Conservation (phyloP, 2,329 filamentous ascomycete genomes). For the Endothia cerciana region DNA sequence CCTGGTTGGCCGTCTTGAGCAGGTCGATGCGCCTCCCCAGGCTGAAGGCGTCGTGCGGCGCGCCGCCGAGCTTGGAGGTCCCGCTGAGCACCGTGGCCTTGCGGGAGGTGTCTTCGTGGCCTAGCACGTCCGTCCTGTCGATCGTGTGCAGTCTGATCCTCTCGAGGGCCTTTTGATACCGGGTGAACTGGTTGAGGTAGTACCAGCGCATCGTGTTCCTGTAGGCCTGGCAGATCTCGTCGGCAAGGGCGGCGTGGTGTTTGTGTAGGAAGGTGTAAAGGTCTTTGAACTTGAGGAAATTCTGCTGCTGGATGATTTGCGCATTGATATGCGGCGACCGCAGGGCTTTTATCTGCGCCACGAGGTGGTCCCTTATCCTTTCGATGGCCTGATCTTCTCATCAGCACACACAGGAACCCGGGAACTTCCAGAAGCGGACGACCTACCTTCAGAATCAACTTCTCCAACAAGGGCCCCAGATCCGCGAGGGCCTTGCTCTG, state of each 20-base stretch:
- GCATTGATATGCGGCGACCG: constrained; percentile 96
- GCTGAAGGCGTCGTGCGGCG: constrained; percentile 84
- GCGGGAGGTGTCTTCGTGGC: constrained; percentile 73
- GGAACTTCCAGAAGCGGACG: background rate
- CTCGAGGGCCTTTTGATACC: constrained; percentile 82
- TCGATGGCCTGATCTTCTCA: constrained; percentile 72
- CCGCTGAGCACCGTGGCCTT: constrained; percentile 63
- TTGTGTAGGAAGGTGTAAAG: constrained; percentile 83
- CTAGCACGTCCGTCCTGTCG: constrained; percentile 83
- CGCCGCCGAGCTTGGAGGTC: constrained; percentile 50
- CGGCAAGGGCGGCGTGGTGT: constrained; percentile 80
- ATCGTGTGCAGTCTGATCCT: constrained; percentile 83
- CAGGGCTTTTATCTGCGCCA: constrained; percentile 90
- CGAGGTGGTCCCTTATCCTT: constrained; percentile 90
- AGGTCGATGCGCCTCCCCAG: constrained; percentile 85
- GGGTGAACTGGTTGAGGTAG: constrained; percentile 86
- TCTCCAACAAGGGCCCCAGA: constrained; percentile 80
- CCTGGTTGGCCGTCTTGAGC: constrained; percentile 72
- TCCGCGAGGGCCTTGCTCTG: constrained; percentile 80
- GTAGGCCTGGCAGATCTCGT: constrained; percentile 91
- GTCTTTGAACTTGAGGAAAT: constrained; percentile 86
- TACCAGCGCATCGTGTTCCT: constrained; percentile 99
- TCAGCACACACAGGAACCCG: constrained; percentile 8
- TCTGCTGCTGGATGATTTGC: constrained; percentile 93
- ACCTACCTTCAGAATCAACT: constrained; percentile 77